These are phyloP conservation scores for Neofusicoccum ribis DNA, from an alignment of 2,329 filamentous ascomycete species.

Conservation along the genomic window DNA sequence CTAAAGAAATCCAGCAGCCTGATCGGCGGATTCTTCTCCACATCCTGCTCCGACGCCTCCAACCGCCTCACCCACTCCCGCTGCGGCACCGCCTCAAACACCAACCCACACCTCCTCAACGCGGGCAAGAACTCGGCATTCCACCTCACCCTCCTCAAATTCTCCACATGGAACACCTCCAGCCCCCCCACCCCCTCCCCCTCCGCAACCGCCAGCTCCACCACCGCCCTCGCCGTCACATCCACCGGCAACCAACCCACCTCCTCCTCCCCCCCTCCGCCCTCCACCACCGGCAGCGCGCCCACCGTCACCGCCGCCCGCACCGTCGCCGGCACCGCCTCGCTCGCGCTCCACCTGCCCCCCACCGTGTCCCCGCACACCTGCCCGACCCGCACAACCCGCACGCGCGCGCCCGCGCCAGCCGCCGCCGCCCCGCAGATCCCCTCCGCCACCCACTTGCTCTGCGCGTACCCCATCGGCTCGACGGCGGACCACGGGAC, in stretches of 20 bases:
- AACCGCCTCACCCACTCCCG: constrained; percentile 28
- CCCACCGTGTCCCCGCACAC: constrained; percentile 49
- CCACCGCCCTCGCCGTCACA: neutral
- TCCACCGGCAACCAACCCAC: constrained; percentile 14
- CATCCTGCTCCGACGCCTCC: constrained; percentile 44
- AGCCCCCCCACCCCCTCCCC: neutral
- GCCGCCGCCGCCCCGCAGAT: no score
- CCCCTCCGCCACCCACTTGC: constrained; percentile 57
- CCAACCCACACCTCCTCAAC: constrained; percentile 44
- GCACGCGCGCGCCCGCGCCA: no score
- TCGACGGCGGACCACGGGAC: constrained; percentile 19
- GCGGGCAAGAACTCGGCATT: constrained; percentile 55
- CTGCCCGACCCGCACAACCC: constrained; percentile 39
- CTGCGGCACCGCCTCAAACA: constrained; percentile 13
- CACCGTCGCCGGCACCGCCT: constrained; percentile 53
- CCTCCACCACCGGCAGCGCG: constrained; percentile 39
- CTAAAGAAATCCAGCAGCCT: constrained; percentile 57
- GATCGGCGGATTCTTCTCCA: constrained; percentile 49
- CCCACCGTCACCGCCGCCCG: constrained; percentile 48
- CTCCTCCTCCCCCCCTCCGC: neutral
- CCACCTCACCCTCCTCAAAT: constrained; percentile 53
- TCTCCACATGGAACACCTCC: constrained; percentile 54
- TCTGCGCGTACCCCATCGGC: constrained; percentile 19
- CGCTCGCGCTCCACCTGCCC: constrained; percentile 52
- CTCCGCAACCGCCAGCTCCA: constrained; percentile 6